phyloP scores from a whole-genome alignment of 257 asterid genomes.

The Solanum infundibuliforme region DNA sequence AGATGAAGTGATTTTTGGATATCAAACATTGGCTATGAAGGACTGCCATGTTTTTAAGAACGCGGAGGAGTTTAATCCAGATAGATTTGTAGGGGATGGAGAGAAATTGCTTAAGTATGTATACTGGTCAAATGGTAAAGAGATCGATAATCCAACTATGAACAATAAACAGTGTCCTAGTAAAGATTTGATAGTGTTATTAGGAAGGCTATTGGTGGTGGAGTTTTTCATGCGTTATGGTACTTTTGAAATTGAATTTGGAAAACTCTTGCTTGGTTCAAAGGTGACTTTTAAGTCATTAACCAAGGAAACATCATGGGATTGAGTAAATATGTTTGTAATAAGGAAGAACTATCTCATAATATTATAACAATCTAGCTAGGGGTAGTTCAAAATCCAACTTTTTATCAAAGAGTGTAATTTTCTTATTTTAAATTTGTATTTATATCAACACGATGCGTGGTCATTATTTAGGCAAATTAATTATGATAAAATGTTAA shows the following conservation, averaged over 20 bases:
- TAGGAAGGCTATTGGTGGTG: slow-evolving; percentile 11
- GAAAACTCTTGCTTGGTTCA: slow-evolving; percentile 23
- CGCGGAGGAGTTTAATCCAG: neutral
- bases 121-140: slow-evolving; percentile 17
- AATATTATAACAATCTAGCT: too few species aligned
- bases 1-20: too few species aligned
- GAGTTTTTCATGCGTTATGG: slow-evolving; percentile 14
- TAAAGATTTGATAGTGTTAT: slow-evolving; percentile 8
- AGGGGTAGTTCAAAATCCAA: too few species aligned
- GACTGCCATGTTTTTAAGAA: slow-evolving; percentile 1
- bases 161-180: slow-evolving; percentile 14
- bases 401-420: neutral
- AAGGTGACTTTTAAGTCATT: slow-evolving; percentile 42
- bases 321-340: too few species aligned
- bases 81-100: slow-evolving; percentile 10
- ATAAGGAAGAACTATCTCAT: too few species aligned
- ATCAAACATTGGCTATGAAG: slow-evolving; percentile 15
- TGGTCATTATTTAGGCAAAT: neutral
- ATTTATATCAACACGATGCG: neutral
- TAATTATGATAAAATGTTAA: neutral
- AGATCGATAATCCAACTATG: neutral
- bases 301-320: slow-evolving; percentile 10
- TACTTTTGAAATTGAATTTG: slow-evolving; percentile 1
- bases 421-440: neutral
- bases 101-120: slow-evolving; percentile 13